phyloP scores from a whole-genome alignment of 192 early-diverging fungal genomes.

The Coemansia guatemalensis region DNA sequence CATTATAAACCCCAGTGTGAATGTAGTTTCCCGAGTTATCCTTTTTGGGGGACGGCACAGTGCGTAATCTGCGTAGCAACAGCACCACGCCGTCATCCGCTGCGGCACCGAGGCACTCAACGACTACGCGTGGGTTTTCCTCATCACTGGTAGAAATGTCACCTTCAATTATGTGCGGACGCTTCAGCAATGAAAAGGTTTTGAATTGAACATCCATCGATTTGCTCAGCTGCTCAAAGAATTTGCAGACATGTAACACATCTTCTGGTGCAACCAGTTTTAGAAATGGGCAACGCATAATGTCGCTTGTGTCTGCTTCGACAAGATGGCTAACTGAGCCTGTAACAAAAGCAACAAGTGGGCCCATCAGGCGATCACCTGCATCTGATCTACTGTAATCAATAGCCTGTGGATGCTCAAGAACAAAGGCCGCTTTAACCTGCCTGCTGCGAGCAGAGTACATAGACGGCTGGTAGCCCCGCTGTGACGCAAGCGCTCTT shows the following conservation, averaged over 20 bases:
- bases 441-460: conserved; percentile 24
- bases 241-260: conserved; percentile 17
- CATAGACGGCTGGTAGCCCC: too few relatives aligned
- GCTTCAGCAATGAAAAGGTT: conserved; percentile 27
- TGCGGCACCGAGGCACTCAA: conserved; percentile 36
- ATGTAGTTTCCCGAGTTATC: conserved; percentile 18
- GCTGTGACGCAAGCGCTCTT: neutral
- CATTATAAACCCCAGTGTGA: conserved; percentile 4
- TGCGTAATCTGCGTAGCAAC: conserved; percentile 23
- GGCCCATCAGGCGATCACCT: conserved; percentile 15
- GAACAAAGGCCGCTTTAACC: conserved; percentile 32
- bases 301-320: conserved; percentile 30
- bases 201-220: conserved; percentile 37
- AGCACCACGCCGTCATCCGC: conserved; percentile 38
- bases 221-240: conserved; percentile 24
- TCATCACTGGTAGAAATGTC: conserved; percentile 23
- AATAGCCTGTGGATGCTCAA: conserved; percentile 33
- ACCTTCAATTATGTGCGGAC: conserved; percentile 37
- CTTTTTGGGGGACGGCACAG: conserved; percentile 15
- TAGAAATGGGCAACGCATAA: conserved; percentile 31
- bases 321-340: conserved; percentile 30
- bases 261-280: conserved; percentile 46
- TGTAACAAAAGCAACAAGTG: conserved; percentile 31
- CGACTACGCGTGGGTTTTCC: conserved; percentile 23
- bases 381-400: conserved; percentile 7